phyloP scores from a whole-genome alignment of 768 basidiomycete species.

The Baorangia bicolor region DNA sequence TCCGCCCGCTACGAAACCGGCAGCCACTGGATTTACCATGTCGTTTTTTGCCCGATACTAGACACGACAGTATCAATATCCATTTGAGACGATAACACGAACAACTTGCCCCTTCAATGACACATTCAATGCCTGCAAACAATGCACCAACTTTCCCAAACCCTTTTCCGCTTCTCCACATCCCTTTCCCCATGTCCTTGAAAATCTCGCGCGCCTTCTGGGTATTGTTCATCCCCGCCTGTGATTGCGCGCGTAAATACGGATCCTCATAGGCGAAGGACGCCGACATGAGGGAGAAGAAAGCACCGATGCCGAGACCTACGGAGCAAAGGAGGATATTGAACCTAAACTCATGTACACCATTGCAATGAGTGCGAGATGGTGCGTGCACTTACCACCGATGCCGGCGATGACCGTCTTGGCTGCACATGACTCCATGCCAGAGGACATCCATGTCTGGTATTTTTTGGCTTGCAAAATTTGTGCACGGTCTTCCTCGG shows the following conservation, averaged over 20 bases:
- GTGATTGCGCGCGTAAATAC: conserved; percentile 62
- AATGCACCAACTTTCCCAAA: conserved; percentile 94
- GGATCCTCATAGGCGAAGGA: conserved; percentile 97
- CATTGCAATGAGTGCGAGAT: not conserved
- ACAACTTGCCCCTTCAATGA: conserved; percentile 83
- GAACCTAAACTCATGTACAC: conserved; percentile 5
- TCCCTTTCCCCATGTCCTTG: conserved; percentile 91
- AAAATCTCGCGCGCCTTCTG: conserved; percentile 86
- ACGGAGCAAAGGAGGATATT: not conserved
- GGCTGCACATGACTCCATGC: conserved; percentile 82
- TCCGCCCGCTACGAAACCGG: conserved; percentile 87
- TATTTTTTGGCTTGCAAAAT: conserved; percentile 72
- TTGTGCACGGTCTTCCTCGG: conserved; percentile 73
- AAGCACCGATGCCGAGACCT: conserved; percentile 93
- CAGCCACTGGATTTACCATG: conserved; percentile 84
- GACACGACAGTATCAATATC: not conserved
- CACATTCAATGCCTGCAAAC: conserved; percentile 94
- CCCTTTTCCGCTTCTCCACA: conserved; percentile 88
- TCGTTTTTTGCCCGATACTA: conserved; percentile 98
- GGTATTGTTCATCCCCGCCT: conserved; percentile 53
- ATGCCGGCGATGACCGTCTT: conserved; percentile 82
- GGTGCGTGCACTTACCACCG: conserved; percentile 58
- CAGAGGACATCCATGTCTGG: conserved; percentile 65
- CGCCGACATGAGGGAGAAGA: conserved; percentile 95
- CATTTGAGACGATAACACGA: not conserved